Percentiles rank a stretch among this genome's conserved stretches.
Conservation (phyloP, 2,329 filamentous ascomycete species). For the Boeremia lycopersici region DNA sequence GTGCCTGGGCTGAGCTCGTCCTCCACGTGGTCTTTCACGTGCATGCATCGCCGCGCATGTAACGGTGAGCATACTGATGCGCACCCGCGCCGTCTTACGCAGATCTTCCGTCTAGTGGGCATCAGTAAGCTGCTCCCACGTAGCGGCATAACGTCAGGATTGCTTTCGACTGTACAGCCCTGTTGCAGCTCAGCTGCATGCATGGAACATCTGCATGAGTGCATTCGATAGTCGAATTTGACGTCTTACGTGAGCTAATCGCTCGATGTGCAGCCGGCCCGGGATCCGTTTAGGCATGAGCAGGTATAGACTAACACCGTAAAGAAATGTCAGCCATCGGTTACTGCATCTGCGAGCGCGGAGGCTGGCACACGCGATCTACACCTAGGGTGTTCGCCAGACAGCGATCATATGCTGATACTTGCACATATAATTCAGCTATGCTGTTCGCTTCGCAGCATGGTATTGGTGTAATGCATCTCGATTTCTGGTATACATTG, state of each 20-base stretch:
- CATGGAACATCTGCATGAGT: not conserved
- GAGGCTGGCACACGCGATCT: conserved; percentile 10
- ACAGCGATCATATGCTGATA: conserved; percentile 15
- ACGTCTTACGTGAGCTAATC: conserved; percentile 17
- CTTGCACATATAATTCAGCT: conserved; percentile 4
- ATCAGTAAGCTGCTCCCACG: not conserved
- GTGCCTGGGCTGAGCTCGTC: conserved; percentile 4
- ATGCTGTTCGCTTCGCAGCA: conserved; percentile 1
- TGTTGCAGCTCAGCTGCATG: not conserved
- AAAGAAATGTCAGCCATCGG: not conserved
- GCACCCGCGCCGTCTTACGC: conserved; percentile 7
- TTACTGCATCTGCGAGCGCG: not conserved
- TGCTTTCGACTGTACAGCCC: not conserved
- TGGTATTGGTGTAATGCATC: not conserved
- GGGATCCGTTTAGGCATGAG: conserved; percentile 4
- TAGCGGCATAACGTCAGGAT: not conserved
- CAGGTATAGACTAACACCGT: not conserved
- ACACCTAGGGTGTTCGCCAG: conserved; percentile 8
- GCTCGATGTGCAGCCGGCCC: conserved; percentile 14
- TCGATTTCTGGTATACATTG: not conserved
- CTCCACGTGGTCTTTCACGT: conserved; percentile 14
- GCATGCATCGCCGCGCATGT: not conserved
- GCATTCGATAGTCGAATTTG: conserved; percentile 5
- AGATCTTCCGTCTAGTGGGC: conserved; percentile 8
- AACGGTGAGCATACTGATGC: conserved; percentile 4